These are phyloP conservation scores for Beauveria medogensis DNA, from an alignment of 2,329 filamentous ascomycete genomes.

Conservation along the genomic window DNA sequence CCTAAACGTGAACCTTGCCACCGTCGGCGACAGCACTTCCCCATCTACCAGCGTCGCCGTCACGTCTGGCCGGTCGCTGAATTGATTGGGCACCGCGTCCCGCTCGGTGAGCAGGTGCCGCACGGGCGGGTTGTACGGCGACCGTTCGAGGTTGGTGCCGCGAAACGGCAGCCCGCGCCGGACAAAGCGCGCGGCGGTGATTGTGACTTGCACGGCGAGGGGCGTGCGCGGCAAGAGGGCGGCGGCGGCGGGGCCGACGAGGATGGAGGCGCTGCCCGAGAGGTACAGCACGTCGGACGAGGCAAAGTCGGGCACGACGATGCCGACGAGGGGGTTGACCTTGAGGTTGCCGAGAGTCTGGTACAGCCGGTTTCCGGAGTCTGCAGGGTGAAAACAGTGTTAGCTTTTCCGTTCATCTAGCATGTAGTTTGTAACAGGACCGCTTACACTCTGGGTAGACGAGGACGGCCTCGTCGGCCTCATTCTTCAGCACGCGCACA, in stretches of 20 bases:
- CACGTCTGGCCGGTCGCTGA: slow-evolving; percentile 14
- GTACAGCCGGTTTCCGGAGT: slow-evolving; percentile 76
- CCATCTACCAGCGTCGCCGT: slow-evolving; percentile 51
- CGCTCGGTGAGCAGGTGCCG: slow-evolving; percentile 56
- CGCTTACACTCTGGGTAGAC: slow-evolving; percentile 65
- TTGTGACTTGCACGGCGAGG: slow-evolving; percentile 60
- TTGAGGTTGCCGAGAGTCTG: slow-evolving; percentile 74
- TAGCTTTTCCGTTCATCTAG: neutral
- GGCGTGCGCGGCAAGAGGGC: slow-evolving; percentile 59
- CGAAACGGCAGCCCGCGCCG: slow-evolving; percentile 59
- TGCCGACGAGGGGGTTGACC: slow-evolving; percentile 56
- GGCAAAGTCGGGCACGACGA: slow-evolving; percentile 66
- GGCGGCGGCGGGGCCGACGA: slow-evolving; percentile 56
- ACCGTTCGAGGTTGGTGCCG: slow-evolving; percentile 48
- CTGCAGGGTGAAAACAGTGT: slow-evolving; percentile 14
- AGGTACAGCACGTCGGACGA: slow-evolving; percentile 67
- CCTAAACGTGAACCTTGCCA: slow-evolving; percentile 56
- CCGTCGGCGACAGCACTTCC: slow-evolving; percentile 53
- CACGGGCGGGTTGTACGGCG: slow-evolving; percentile 73
- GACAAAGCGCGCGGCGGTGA: slow-evolving; percentile 56
- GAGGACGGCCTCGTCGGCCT: slow-evolving; percentile 39
- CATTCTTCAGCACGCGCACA: slow-evolving; percentile 56
- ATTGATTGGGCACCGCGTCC: neutral
- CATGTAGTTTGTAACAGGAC: too few relatives aligned
- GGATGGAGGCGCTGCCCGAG: slow-evolving; percentile 59